Conservation (phyloP, 2,329 filamentous ascomycete species). For the Neofusicoccum sp. region DNA sequence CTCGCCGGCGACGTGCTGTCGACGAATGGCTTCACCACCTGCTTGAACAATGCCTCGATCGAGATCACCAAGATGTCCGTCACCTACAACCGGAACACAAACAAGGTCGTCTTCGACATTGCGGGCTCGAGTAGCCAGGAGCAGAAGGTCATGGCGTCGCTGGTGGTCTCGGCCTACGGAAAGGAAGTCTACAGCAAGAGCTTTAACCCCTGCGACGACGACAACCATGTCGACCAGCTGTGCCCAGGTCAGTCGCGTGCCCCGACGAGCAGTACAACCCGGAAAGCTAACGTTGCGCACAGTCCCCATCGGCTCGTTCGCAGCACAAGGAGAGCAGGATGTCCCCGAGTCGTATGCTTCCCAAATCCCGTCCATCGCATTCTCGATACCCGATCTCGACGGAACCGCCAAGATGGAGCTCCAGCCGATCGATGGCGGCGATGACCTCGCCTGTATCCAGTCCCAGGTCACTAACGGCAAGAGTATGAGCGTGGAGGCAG, state of each 20-base stretch:
- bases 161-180: constrained; percentile 83
- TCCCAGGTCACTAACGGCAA: constrained; percentile 85
- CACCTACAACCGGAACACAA: constrained; percentile 71
- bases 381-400: constrained; percentile 84
- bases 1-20: constrained; percentile 70
- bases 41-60: constrained; percentile 60
- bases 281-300: constrained; percentile 24
- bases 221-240: constrained; percentile 67
- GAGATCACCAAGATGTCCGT: constrained; percentile 73
- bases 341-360: constrained; percentile 71
- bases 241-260: constrained; percentile 68
- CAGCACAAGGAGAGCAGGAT: constrained; percentile 66
- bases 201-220: constrained; percentile 77
- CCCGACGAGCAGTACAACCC: not conserved
- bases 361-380: constrained; percentile 84
- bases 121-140: constrained; percentile 69
- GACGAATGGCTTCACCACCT: constrained; percentile 78
- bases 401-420: constrained; percentile 79
- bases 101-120: constrained; percentile 76
- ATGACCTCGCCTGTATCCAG: constrained; percentile 76
- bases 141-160: constrained; percentile 76
- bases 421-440: constrained; percentile 56
- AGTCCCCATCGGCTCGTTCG: constrained; percentile 74
- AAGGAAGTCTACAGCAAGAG: constrained; percentile 71
- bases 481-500: constrained; percentile 69